Evolutionary conservation across 352 stramenopile genomes (phyloP).

Genomic region (Pilasporangium apinafurcum): DNA sequence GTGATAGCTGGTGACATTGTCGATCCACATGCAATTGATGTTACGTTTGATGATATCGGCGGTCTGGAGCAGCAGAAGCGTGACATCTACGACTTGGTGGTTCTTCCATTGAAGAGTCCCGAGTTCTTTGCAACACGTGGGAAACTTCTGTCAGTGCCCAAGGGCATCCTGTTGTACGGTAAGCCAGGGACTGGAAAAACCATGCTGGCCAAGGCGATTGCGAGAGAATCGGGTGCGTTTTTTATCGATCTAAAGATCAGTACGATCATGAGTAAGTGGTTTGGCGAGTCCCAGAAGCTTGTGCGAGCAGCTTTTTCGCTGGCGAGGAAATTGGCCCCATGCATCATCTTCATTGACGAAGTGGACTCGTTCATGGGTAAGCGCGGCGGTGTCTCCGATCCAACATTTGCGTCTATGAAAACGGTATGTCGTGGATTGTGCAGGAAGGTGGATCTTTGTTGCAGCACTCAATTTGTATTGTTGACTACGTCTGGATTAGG

Average conservation of each 20-base stretch:
- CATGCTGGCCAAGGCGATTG: constrained; percentile 93
- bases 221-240: constrained; percentile 89
- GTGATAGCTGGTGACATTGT: constrained; percentile 93
- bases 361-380: constrained; percentile 92
- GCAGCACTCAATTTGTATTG: too few species aligned
- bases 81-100: constrained; percentile 95
- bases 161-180: constrained; percentile 81
- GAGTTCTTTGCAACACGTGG: constrained; percentile 89
- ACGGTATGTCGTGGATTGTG: constrained; percentile 29
- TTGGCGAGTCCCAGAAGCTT: constrained; percentile 91
- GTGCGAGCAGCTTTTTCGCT: constrained; percentile 92
- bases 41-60: constrained; percentile 94
- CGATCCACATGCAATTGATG: constrained; percentile 89
- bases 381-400: constrained; percentile 65
- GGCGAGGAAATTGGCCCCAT: constrained; percentile 92
- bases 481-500: constrained; percentile 30
- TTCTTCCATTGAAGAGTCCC: constrained; percentile 89
- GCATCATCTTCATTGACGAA: constrained; percentile 99
- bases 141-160: constrained; percentile 84
- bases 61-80: constrained; percentile 94
- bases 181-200: constrained; percentile 88
- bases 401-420: constrained; percentile 86
- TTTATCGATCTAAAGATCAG: constrained; percentile 89
- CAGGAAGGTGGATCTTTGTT: constrained; percentile 5
- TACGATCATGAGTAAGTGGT: constrained; percentile 90